Evolutionary conservation across 2,329 filamentous ascomycete genomes (phyloP).

Genomic region (Amauroascus verrucosus): DNA sequence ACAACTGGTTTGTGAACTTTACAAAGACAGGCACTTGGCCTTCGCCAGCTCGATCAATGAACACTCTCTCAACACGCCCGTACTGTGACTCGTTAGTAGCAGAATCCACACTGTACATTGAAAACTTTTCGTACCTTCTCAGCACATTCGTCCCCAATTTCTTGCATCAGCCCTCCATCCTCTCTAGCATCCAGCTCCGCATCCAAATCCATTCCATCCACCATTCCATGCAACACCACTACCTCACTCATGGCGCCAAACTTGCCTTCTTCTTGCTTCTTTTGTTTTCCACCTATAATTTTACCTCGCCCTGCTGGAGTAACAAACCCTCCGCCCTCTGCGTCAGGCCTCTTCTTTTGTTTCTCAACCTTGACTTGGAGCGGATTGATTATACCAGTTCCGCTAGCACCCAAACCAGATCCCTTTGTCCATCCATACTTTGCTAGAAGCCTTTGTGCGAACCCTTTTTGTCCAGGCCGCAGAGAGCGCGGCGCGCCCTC

Average conservation of each 20-base stretch:
- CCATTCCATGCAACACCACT: slow-evolving; percentile 72
- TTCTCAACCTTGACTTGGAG: slow-evolving; percentile 78
- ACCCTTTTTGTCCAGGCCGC: slow-evolving; percentile 69
- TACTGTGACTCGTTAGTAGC: slow-evolving; percentile 45
- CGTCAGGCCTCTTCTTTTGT: slow-evolving; percentile 65
- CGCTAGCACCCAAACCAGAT: slow-evolving; percentile 70
- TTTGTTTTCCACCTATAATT: slow-evolving; percentile 65
- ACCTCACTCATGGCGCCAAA: slow-evolving; percentile 72
- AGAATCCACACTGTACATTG: neutral
- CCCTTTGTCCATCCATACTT: slow-evolving; percentile 94
- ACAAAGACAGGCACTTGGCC: slow-evolving; percentile 65
- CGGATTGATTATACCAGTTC: slow-evolving; percentile 73
- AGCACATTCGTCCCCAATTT: slow-evolving; percentile 89
- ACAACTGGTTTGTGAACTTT: slow-evolving; percentile 78
- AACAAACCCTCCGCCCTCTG: slow-evolving; percentile 67
- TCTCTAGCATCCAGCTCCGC: slow-evolving; percentile 59
- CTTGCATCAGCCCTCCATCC: slow-evolving; percentile 63
- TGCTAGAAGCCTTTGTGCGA: slow-evolving; percentile 77
- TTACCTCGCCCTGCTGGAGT: slow-evolving; percentile 60
- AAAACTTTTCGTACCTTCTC: slow-evolving; percentile 49
- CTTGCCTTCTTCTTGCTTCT: slow-evolving; percentile 41
- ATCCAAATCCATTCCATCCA: slow-evolving; percentile 71
- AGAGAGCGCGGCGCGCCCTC: slow-evolving; percentile 44
- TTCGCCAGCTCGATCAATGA: slow-evolving; percentile 54
- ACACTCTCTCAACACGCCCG: slow-evolving; percentile 69